Percentiles rank a stretch among this genome's conserved stretches.
Evolutionary conservation across 176 grass and related monocot species (phyloP).

Genomic region (Oryza australiensis): DNA sequence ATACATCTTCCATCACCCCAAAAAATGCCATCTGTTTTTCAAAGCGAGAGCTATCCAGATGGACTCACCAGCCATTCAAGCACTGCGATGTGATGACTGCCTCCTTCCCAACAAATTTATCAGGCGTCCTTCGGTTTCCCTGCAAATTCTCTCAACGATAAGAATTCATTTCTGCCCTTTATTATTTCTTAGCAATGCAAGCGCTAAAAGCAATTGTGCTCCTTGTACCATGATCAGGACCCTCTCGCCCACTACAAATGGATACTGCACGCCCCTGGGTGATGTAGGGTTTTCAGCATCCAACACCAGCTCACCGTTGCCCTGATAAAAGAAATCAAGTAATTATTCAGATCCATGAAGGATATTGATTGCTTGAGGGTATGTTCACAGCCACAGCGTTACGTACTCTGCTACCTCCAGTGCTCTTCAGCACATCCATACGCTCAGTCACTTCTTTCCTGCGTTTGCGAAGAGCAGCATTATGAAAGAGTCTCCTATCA

Average conservation of each 20-base stretch:
- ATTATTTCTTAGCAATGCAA: neutral
- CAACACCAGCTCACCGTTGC: conserved; percentile 41
- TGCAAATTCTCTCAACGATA: conserved; percentile 31
- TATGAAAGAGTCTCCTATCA: conserved; percentile 65
- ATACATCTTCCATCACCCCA: neutral
- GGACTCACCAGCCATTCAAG: conserved; percentile 76
- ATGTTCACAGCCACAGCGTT: neutral
- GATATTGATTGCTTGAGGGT: neutral
- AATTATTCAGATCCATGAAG: conserved; percentile 5
- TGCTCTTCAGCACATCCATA: conserved; percentile 39
- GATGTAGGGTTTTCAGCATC: conserved; percentile 40
- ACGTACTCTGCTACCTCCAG: conserved; percentile 46
- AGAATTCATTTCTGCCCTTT: neutral
- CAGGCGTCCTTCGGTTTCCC: conserved; percentile 76
- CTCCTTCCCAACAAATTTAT: conserved; percentile 79
- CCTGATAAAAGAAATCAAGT: conserved; percentile 38
- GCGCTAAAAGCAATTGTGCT: neutral
- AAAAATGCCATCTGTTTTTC: neutral
- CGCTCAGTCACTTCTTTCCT: conserved; percentile 67
- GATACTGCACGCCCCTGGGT: conserved; percentile 66
- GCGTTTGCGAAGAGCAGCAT: conserved; percentile 62
- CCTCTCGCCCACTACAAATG: conserved; percentile 66
- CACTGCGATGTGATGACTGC: conserved; percentile 79
- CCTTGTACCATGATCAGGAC: conserved; percentile 63
- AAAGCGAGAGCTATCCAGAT: neutral